A percentile compares a stretch with the other conserved stretches of the same genome.
phyloP scores from a whole-genome alignment of 768 basidiomycete genomes.

The Suillus subaureus region DNA sequence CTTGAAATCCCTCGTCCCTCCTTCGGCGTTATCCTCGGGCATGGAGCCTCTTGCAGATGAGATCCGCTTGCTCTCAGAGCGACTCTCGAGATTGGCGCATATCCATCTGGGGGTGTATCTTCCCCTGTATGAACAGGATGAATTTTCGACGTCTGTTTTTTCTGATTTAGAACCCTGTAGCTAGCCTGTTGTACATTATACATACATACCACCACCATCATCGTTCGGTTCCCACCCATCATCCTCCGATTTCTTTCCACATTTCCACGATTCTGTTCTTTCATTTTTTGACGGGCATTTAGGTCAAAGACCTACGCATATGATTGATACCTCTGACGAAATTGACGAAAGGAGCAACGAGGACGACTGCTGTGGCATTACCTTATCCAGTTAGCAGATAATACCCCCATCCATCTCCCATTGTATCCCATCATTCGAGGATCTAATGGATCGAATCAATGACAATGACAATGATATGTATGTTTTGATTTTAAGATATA shows the following conservation, averaged over 20 bases:
- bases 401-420: neutral
- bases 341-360: constrained; percentile 4
- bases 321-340: constrained; percentile 3
- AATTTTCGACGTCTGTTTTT: constrained; percentile 40
- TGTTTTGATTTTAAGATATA: neutral
- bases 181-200: constrained; percentile 5
- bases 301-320: neutral
- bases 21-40: constrained; percentile 46
- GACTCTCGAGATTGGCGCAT: constrained; percentile 69
- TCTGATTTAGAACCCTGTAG: neutral
- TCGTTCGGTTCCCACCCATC: neutral
- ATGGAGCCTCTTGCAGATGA: constrained; percentile 76
- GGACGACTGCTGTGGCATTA: neutral
- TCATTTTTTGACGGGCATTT: constrained; percentile 10
- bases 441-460: neutral
- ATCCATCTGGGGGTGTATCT: constrained; percentile 79
- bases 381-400: constrained; percentile 3
- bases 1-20: constrained; percentile 12
- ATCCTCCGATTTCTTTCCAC: neutral
- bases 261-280: constrained; percentile 1
- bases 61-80: constrained; percentile 63
- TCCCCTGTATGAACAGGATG: constrained; percentile 73
- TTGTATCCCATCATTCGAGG: constrained; percentile 2
- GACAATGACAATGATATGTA: neutral
- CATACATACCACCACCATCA: constrained; percentile 3